Conservation (phyloP, 176 grass and related monocot species). For the Eragrostis curvula region DNA sequence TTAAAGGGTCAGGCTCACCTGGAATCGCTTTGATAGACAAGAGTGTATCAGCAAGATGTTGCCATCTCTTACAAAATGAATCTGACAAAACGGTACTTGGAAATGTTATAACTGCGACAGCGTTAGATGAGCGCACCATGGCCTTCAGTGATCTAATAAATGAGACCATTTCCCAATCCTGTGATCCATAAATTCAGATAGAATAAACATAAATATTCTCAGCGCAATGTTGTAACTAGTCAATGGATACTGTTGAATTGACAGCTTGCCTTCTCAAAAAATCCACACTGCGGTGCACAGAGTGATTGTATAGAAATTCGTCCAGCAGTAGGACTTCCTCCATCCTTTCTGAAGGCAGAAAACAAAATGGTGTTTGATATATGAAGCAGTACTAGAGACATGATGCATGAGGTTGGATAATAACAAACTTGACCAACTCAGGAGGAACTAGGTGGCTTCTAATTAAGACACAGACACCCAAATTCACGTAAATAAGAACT, state of each 20-base stretch:
- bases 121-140: slow-evolving; percentile 66
- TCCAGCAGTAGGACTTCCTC: slow-evolving; percentile 53
- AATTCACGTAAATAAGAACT: not conserved
- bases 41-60: slow-evolving; percentile 90
- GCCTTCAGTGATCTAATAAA: slow-evolving; percentile 84
- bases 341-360: slow-evolving; percentile 68
- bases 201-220: slow-evolving; percentile 20
- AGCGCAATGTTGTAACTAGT: not conserved
- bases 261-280: slow-evolving; percentile 71
- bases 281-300: slow-evolving; percentile 85
- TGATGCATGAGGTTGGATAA: not conserved
- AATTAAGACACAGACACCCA: not conserved
- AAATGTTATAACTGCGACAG: slow-evolving; percentile 82
- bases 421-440: not conserved
- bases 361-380: slow-evolving; percentile 17
- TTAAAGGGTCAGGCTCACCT: slow-evolving; percentile 43
- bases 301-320: slow-evolving; percentile 91
- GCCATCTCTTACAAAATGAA: slow-evolving; percentile 90
- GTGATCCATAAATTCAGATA: slow-evolving; percentile 32
- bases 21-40: slow-evolving; percentile 87
- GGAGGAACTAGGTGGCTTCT: not conserved
- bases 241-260: not conserved
- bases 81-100: slow-evolving; percentile 61
- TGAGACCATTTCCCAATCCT: slow-evolving; percentile 93
- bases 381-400: not conserved